Evolutionary conservation across 2,329 filamentous ascomycete genomes (phyloP).

Genomic region (Neoascochyta sp.): DNA sequence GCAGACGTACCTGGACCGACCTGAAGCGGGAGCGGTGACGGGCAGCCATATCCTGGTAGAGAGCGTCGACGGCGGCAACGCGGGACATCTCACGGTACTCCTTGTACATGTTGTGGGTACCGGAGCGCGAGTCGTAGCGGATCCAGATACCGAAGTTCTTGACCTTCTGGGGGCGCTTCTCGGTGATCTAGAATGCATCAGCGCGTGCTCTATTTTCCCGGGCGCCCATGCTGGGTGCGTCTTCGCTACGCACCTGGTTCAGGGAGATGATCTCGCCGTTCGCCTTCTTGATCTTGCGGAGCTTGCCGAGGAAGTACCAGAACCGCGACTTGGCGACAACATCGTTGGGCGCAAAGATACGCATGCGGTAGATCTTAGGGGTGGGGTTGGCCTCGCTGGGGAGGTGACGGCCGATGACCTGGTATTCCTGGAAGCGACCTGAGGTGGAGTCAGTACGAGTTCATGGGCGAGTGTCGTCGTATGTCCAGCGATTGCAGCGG

Average conservation of each 20-base stretch:
- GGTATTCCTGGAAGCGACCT: conserved; percentile 99
- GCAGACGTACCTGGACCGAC: conserved; percentile 83
- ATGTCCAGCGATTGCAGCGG: conserved; percentile 31
- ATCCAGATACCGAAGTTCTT: conserved; percentile 99
- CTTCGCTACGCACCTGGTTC: conserved; percentile 71
- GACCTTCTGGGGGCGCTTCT: conserved; percentile 99
- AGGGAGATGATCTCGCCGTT: conserved; percentile 98
- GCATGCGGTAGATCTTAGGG: conserved; percentile 99
- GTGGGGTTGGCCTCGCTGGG: conserved; percentile 95
- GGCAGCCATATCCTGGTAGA: conserved; percentile 99
- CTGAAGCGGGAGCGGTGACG: conserved; percentile 97
- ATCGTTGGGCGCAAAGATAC: conserved; percentile 96
- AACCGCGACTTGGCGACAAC: conserved; percentile 99
- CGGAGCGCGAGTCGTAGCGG: conserved; percentile 99
- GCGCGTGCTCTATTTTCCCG: conserved; percentile 1
- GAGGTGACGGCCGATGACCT: conserved; percentile 99
- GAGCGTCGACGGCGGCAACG: conserved; percentile 88
- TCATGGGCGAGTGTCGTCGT: conserved; percentile 4
- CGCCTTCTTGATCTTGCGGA: conserved; percentile 99
- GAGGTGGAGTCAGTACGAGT: conserved; percentile 35
- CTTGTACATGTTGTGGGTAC: conserved; percentile 99
- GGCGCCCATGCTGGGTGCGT: too few species aligned
- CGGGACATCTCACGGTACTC: conserved; percentile 99
- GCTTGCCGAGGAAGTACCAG: conserved; percentile 99
- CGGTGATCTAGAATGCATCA: conserved; percentile 66